These are phyloP conservation scores for Xylaria digitata DNA, from an alignment of 2,329 filamentous ascomycete species.

Conservation along the genomic window DNA sequence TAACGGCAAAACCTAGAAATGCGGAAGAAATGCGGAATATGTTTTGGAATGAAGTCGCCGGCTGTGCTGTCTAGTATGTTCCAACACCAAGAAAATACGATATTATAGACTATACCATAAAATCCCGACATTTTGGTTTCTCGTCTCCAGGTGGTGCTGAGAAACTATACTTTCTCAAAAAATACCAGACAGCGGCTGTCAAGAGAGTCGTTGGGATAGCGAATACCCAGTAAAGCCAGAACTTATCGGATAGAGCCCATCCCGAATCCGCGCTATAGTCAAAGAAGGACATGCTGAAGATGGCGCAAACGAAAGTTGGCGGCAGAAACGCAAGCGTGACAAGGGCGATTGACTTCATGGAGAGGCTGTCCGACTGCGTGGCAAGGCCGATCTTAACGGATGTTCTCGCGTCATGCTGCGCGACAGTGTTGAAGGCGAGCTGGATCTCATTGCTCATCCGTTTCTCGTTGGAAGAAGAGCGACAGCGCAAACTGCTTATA, in stretches of 20 bases:
- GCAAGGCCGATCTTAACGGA: constrained; percentile 56
- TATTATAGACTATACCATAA: background rate
- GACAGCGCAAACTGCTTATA: constrained; percentile 50
- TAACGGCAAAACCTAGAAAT: background rate
- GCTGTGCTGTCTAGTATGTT: background rate
- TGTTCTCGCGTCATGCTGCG: constrained; percentile 55
- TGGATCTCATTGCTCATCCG: constrained; percentile 67
- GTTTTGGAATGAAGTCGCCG: background rate
- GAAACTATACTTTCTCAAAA: constrained; percentile 32
- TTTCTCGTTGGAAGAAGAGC: constrained; percentile 55
- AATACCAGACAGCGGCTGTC: constrained; percentile 39
- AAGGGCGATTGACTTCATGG: constrained; percentile 64
- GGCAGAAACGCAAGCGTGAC: constrained; percentile 63
- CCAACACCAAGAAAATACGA: background rate
- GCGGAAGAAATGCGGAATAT: background rate
- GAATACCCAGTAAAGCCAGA: constrained; percentile 51
- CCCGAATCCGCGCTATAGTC: constrained; percentile 41
- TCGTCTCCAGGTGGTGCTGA: background rate
- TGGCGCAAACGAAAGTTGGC: constrained; percentile 60
- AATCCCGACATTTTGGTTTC: background rate
- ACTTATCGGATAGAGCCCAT: constrained; percentile 46
- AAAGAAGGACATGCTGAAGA: constrained; percentile 62
- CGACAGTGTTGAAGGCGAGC: constrained; percentile 59
- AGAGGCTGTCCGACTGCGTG: constrained; percentile 59
- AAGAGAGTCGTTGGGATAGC: constrained; percentile 43